phyloP scores from a whole-genome alignment of 2,329 filamentous ascomycete genomes.

The Cadophora sp. region DNA sequence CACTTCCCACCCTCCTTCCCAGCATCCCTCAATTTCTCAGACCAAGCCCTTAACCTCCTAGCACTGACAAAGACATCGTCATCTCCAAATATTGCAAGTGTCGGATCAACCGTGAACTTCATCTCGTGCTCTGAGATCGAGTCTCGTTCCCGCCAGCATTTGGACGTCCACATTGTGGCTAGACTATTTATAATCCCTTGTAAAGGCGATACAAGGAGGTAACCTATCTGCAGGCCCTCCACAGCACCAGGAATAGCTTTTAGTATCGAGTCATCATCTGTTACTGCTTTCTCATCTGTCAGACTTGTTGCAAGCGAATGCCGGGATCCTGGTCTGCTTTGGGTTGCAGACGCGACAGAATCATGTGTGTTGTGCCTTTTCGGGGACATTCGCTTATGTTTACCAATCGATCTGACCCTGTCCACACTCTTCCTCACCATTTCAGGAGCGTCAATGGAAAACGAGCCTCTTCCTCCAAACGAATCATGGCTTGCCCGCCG shows the following conservation, averaged over 20 bases:
- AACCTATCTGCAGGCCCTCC: conserved; percentile 51
- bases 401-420: conserved; percentile 44
- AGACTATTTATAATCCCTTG: conserved; percentile 65
- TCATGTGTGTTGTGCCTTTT: conserved; percentile 40
- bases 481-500: conserved; percentile 48
- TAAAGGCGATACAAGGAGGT: conserved; percentile 73
- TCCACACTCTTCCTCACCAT: conserved; percentile 50
- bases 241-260: conserved; percentile 30
- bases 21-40: conserved; percentile 52
- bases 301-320: conserved; percentile 17
- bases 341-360: conserved; percentile 33
- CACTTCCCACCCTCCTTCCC: conserved; percentile 22
- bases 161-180: conserved; percentile 57
- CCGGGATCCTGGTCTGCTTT: conserved; percentile 38
- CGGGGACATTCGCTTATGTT: conserved; percentile 37
- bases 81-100: conserved; percentile 77
- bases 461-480: conserved; percentile 32
- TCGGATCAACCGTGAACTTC: conserved; percentile 64
- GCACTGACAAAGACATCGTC: conserved; percentile 75
- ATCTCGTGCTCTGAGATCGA: conserved; percentile 48
- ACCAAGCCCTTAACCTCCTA: conserved; percentile 72
- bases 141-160: conserved; percentile 37
- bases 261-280: background rate
- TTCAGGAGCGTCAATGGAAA: conserved; percentile 43
- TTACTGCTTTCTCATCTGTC: conserved; percentile 20